Conservation (phyloP, 306 rosid genomes). For the Casuarina glauca region DNA sequence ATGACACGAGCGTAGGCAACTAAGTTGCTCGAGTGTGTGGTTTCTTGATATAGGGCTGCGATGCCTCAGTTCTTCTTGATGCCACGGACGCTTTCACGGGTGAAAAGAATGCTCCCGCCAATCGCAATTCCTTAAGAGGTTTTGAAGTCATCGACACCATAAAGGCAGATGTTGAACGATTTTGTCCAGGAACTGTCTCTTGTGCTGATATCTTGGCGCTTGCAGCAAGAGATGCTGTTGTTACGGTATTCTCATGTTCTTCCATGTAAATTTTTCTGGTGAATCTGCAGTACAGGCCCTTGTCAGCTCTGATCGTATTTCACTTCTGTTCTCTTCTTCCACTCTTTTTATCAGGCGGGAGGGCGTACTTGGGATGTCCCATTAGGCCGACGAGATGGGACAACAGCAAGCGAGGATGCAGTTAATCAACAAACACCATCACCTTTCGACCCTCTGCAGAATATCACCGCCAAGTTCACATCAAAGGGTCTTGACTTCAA, state of each 20-base stretch:
- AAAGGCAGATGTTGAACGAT: constrained; percentile 50
- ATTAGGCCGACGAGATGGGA: constrained; percentile 64
- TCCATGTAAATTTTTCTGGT: neutral
- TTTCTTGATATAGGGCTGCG: constrained; percentile 56
- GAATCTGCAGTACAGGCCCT: neutral
- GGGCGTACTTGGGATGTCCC: constrained; percentile 62
- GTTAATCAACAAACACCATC: constrained; percentile 59
- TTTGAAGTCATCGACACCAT: constrained; percentile 60
- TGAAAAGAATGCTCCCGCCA: constrained; percentile 53
- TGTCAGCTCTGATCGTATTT: neutral
- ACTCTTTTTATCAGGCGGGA: constrained; percentile 35
- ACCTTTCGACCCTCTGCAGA: constrained; percentile 53
- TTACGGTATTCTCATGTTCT: constrained; percentile 29
- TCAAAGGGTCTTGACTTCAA: constrained; percentile 65
- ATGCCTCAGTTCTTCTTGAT: constrained; percentile 69
- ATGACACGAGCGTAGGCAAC: neutral
- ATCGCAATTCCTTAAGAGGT: constrained; percentile 60
- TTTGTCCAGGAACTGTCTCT: constrained; percentile 65
- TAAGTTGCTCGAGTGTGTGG: neutral
- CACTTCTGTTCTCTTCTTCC: neutral
- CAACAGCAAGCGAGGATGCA: constrained; percentile 43
- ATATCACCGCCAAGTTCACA: constrained; percentile 56
- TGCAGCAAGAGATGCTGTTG: constrained; percentile 64
- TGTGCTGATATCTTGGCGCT: constrained; percentile 66
- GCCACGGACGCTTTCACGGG: constrained; percentile 51